Base-by-base conservation (phyloP, 495 filamentous ascomycete genomes). In the Podospora anserina region DNA sequence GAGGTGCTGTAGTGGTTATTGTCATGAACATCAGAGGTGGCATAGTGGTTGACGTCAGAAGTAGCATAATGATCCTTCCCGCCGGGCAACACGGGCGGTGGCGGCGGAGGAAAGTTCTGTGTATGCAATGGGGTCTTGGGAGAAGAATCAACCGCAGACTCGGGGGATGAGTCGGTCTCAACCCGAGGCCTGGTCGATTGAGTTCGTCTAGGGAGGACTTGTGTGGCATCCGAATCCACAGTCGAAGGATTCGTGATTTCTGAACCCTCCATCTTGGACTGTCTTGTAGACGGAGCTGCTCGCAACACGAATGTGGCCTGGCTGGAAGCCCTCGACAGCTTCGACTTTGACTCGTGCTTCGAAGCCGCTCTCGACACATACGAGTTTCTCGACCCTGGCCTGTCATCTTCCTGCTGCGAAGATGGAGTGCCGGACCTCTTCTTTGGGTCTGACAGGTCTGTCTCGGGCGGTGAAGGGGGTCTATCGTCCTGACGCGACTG, bases 141-240 rank as follows among this genome's bases (percentile, higher is more conserved):
- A 16, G 86, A 87, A 1, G 84, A 85, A 69, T 88, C 84, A 23
- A 79, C 80, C 19, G 75, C 80, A 15, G 85, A 83, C 28, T 80
- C 79, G 3, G 82, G 80, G 2, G 82, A 84, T 28, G 82, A 79
- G 64, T 83, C 78, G 13, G 69, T 71, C 60, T 81, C 77, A 26
- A 76, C 71, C 4, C 71, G 72, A 16, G 71, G 54, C 9, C 83
- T 63, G 13, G 78, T 72, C 4, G 79, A 81, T 0, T 61, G 64
- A 57, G 81, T 84, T 65, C 87, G 86, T 66, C 86, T 88, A 11
- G 90, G 87, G 0, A 88, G 85, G 66, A 91, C 84, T 6, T 88
- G 86, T 23, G 91, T 93, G 56, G 88, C 87, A 67, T 73, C 66
- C 19, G 81, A 81, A 27, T 76, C 72, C 20, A 75, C 69, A 19